Evolutionary conservation across 225 moss, liverwort and hornwort species (phyloP).

Genomic region (Pseudisothecium myosuroides): DNA sequence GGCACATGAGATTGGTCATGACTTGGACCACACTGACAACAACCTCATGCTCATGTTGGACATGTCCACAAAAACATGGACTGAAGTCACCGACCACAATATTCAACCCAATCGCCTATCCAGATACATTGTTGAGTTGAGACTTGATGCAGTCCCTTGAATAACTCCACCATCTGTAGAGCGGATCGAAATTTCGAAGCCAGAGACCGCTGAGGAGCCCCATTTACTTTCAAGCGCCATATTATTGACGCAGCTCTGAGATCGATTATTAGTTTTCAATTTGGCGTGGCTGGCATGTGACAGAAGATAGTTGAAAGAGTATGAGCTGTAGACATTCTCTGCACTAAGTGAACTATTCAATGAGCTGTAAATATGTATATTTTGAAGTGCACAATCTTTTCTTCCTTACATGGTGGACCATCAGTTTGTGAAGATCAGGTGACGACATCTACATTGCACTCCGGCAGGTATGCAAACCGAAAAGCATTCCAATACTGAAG

Average conservation of each 20-base stretch:
- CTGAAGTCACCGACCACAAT: conserved; percentile 8
- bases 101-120: conserved; percentile 15
- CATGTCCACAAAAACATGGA: conserved; percentile 21
- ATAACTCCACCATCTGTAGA: background rate
- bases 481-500: background rate
- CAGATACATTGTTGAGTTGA: conserved; percentile 3
- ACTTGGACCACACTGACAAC: background rate
- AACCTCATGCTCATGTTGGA: conserved; percentile 27
- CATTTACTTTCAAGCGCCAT: background rate
- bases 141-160: conserved; percentile 16
- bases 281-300: background rate
- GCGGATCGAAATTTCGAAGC: background rate
- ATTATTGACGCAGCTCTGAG: background rate
- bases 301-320: background rate
- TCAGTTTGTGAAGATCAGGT: background rate
- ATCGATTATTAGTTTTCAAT: background rate
- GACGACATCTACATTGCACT: background rate
- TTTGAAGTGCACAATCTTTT: background rate
- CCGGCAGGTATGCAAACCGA: background rate
- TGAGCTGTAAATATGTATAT: background rate
- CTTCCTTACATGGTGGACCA: background rate
- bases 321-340: background rate
- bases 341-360: background rate
- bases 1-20: background rate
- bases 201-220: background rate